Evolutionary conservation across 805 yeast genomes (phyloP).

Genomic region (Candida incommunis): DNA sequence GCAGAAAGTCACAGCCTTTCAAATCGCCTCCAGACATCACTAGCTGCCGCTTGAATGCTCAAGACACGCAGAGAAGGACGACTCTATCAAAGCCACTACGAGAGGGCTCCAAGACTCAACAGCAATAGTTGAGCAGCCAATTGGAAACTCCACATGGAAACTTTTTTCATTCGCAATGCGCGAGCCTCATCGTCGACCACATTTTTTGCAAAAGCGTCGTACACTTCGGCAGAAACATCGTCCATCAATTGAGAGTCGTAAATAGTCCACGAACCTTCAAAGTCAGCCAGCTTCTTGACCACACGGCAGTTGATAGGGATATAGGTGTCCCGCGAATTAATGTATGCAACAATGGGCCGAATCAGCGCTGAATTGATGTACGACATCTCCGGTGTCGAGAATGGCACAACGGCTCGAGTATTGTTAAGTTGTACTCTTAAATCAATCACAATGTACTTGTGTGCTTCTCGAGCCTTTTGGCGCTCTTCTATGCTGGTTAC

Average conservation of each 20-base stretch:
- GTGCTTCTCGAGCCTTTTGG: slow-evolving; percentile 20
- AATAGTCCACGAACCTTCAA: slow-evolving; percentile 93
- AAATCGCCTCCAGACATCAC: too few species aligned
- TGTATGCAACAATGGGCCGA: slow-evolving; percentile 90
- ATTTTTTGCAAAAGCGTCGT: slow-evolving; percentile 78
- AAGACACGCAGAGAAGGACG: too few species aligned
- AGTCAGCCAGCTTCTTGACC: slow-evolving; percentile 64
- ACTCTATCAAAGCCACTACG: slow-evolving; percentile 17
- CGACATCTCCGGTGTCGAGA: slow-evolving; percentile 76
- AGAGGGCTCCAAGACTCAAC: slow-evolving; percentile 68
- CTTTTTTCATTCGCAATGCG: slow-evolving; percentile 56
- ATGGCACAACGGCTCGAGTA: slow-evolving; percentile 79
- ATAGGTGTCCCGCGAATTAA: slow-evolving; percentile 77
- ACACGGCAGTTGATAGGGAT: slow-evolving; percentile 79
- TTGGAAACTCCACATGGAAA: slow-evolving; percentile 89
- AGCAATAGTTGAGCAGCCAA: slow-evolving; percentile 66
- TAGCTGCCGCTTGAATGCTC: too few species aligned
- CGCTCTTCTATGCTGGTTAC: slow-evolving; percentile 18
- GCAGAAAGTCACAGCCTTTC: too few species aligned
- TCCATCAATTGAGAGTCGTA: slow-evolving; percentile 87
- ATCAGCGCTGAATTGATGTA: slow-evolving; percentile 85
- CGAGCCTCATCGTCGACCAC: slow-evolving; percentile 79
- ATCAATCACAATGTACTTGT: slow-evolving; percentile 60
- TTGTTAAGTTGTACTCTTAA: slow-evolving; percentile 67
- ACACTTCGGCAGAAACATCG: slow-evolving; percentile 77